Base-by-base conservation (phyloP, 768 basidiomycete genomes). In the Tylopilus rubrobrunneus region DNA sequence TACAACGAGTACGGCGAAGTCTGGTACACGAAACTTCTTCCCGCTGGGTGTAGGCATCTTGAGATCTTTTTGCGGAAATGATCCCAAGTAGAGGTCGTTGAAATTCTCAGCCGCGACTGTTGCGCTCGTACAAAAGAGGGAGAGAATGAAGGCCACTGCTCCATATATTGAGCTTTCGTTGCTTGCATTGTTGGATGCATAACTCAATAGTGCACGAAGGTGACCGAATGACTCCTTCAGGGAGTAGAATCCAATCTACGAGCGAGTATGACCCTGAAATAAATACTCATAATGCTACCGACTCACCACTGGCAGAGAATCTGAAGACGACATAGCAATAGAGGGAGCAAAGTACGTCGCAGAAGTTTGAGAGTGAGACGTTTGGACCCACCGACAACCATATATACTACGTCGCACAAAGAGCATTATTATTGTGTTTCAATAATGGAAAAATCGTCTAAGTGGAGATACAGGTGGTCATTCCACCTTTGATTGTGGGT, bases 61-160 rank as follows among this genome's bases (percentile, higher is more conserved):
- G 29, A 52, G 12, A 23, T 46, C 51, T n/a, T 41, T 52, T 34
- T 52, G 45, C 17, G 51, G 51, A 34, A 41, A 52, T 5, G 37
- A 46, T 2, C 37, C 45, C 4, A 52, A 11, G 17, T 33, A 29
- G 21, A 52, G 23, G 21, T 52, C 8, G 5, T 23, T 7, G 23
- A 14, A 52, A 23, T 12, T 41, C 7, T 45, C 2, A 27, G 28
- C 37, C 6, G 29, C 27, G n/a, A 52, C 51, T 5, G 5, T 40
- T 14, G 51, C 29, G 14, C 37, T 41, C 2, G 21, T 29, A 31
- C 51, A 52, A 19, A 40, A 52, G 8, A 33, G 7, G 21, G 36
- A 31, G 3, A 52, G 19, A 27, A 52, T 41, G 17, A 34, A 52
- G 39, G 6, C 34, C 2, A 47, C 5, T 28, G 45, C 45, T 7